Evolutionary conservation across 768 basidiomycete genomes (phyloP).

Genomic region (Pisolithus tinctorius): DNA sequence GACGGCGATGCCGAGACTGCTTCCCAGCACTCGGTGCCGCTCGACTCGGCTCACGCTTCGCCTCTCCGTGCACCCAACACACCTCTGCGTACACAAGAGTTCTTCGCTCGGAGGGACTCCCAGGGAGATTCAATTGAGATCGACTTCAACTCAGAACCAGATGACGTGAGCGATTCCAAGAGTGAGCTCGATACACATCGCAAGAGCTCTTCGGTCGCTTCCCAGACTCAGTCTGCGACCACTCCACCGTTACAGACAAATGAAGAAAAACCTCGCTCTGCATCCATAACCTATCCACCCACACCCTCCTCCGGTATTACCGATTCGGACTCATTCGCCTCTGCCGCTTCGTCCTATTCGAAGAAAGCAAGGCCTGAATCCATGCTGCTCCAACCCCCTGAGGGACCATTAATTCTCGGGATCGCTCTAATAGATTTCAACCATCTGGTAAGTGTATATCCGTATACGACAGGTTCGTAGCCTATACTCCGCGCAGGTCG

Average conservation of each 20-base stretch:
- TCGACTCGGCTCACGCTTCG: constrained; percentile 54
- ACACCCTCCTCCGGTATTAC: constrained; percentile 36
- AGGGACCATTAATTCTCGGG: constrained; percentile 64
- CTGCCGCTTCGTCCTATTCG: constrained; percentile 48
- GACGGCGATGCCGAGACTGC: constrained; percentile 69
- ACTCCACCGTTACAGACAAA: constrained; percentile 22
- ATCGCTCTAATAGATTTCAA: constrained; percentile 95
- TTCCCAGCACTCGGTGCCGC: constrained; percentile 70
- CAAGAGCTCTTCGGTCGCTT: constrained; percentile 44
- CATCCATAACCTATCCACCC: constrained; percentile 55
- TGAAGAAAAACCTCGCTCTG: constrained; percentile 27
- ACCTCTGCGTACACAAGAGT: constrained; percentile 18
- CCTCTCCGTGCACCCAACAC: constrained; percentile 33
- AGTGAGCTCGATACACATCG: constrained; percentile 24
- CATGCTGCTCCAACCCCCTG: constrained; percentile 52
- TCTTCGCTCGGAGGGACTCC: constrained; percentile 36
- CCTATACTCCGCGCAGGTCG: constrained; percentile 49
- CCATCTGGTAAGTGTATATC: constrained; percentile 59
- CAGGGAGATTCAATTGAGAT: constrained; percentile 45
- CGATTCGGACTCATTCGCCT: constrained; percentile 53
- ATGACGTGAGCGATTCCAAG: constrained; percentile 47
- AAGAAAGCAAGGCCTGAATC: constrained; percentile 77
- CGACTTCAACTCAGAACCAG: constrained; percentile 46
- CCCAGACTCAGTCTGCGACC: constrained; percentile 41
- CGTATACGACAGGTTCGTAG: constrained; percentile 7